Evolutionary conservation across 2,329 filamentous ascomycete species (phyloP), one percentile per base, ranked within the genome.

Genomic region (Thermothelomyces thermophilus): DNA sequence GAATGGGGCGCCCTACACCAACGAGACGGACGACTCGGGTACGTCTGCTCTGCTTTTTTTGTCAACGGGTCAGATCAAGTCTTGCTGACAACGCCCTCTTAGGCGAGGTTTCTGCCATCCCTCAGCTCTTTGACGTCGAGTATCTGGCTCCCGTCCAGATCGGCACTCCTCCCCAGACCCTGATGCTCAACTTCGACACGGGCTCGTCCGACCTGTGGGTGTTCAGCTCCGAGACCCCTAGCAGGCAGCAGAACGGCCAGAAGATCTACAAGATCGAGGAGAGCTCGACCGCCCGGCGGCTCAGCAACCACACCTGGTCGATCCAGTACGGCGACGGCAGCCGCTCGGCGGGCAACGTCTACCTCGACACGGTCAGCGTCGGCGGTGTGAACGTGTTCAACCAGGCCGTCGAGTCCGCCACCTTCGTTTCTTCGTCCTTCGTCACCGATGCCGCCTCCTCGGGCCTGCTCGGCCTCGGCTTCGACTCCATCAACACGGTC

Each of bases 131-230:
- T 45, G 76, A 80, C 55, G 61, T 63, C 19, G 71, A 76, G 55
- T 80, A 79, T 53, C 66, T 80, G 39, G 73, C 72, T 28, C 79
- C 81, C 1, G 81, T 86, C 48, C 75, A 71, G 19, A 71, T 86
- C 60, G 83, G 82, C 50, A 72, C 57, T 1, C 67, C 66, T 30
- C 61, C 66, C 9, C 75, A 77, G 56, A 79, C 71, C 7, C 59
- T 86, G 59, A 75, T 78, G 56, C 69, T 86, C 56, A 78, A 85
- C 63, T 80, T 86, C 57, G 83, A 86, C 60, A 86, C 83, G 33
- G 83, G 82, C 20, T 83, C 79, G 45, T 73, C 81, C 36, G 83
- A 86, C 67, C 71, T 86, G 73, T 86, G 83, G 82, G 80, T 83
- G 30, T 85, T 82, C 68, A 83, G 79, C 14, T 71, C 67, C 40